Conservation (phyloP, 2,329 filamentous ascomycete genomes). For the Aureobasidium sp. region DNA sequence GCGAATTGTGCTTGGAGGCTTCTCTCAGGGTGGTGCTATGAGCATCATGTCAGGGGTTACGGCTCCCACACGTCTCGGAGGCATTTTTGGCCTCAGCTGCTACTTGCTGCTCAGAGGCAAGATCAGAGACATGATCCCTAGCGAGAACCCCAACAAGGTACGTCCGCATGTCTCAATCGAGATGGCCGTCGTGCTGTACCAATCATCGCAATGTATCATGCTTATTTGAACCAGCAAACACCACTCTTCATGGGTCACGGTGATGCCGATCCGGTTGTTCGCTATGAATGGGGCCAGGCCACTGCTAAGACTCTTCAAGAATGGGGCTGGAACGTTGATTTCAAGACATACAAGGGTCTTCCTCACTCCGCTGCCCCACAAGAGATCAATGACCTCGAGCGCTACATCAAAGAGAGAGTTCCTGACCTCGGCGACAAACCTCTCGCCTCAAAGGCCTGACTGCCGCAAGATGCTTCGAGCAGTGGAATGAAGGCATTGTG, state of each 20-base stretch:
- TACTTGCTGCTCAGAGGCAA: conserved; percentile 69
- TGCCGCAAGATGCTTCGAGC: background rate
- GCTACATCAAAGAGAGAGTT: conserved; percentile 49
- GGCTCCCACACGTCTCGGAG: conserved; percentile 66
- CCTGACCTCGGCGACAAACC: conserved; percentile 39
- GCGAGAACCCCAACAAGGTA: conserved; percentile 36
- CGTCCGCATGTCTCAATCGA: background rate
- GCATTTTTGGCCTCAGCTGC: conserved; percentile 76
- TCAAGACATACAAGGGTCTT: conserved; percentile 71
- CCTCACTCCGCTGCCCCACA: conserved; percentile 67
- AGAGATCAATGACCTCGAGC: conserved; percentile 77
- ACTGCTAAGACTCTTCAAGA: conserved; percentile 62
- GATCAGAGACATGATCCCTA: conserved; percentile 50
- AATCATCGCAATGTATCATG: background rate
- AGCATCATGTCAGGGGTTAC: conserved; percentile 75
- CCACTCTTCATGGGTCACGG: conserved; percentile 88
- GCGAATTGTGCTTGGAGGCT: conserved; percentile 79
- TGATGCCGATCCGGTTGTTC: conserved; percentile 66
- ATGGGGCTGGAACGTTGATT: conserved; percentile 64
- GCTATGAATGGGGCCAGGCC: conserved; percentile 58
- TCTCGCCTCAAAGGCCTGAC: conserved; percentile 12
- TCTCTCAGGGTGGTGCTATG: conserved; percentile 84
- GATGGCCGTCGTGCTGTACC: background rate
- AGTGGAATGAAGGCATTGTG: background rate
- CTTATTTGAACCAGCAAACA: conserved; percentile 47